These are phyloP conservation scores for Penicillium psychrofluorescens DNA, from an alignment of 495 filamentous ascomycete genomes.

Conservation along the genomic window DNA sequence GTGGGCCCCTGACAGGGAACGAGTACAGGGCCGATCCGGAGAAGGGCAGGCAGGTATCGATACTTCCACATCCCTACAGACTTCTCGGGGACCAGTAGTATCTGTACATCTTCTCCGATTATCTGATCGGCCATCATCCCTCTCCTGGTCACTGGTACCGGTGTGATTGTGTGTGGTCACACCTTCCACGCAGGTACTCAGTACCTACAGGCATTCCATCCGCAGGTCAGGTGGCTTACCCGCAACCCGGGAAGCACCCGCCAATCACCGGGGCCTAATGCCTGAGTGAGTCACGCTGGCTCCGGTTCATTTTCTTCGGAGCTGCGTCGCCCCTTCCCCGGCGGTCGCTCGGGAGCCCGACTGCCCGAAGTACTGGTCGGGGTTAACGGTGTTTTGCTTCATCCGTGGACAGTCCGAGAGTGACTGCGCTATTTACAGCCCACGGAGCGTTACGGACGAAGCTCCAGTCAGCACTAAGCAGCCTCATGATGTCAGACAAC, in stretches of 20 bases:
- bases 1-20: conserved; percentile 4
- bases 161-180: neutral
- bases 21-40: neutral
- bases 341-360: conserved; percentile 11
- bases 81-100: too few species aligned
- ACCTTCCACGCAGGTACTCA: neutral
- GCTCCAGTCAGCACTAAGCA: too few species aligned
- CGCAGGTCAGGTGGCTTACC: conserved; percentile 8
- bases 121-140: too few species aligned
- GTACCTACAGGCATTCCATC: conserved; percentile 1
- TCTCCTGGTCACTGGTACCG: neutral
- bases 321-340: conserved; percentile 8
- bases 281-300: conserved; percentile 14
- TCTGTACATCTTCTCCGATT: too few species aligned
- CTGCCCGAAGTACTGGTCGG: conserved; percentile 7
- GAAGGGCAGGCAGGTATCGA: too few species aligned
- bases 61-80: too few species aligned
- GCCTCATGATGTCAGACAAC: too few species aligned
- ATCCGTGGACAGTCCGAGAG: too few species aligned
- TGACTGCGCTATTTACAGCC: too few species aligned
- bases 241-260: neutral
- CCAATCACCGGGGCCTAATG: conserved; percentile 3
- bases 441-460: too few species aligned
- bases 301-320: conserved; percentile 26
- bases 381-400: conserved; percentile 9